Evolutionary conservation across 2,329 filamentous ascomycete genomes (phyloP).

Genomic region (Neofusicoccum ribis): DNA sequence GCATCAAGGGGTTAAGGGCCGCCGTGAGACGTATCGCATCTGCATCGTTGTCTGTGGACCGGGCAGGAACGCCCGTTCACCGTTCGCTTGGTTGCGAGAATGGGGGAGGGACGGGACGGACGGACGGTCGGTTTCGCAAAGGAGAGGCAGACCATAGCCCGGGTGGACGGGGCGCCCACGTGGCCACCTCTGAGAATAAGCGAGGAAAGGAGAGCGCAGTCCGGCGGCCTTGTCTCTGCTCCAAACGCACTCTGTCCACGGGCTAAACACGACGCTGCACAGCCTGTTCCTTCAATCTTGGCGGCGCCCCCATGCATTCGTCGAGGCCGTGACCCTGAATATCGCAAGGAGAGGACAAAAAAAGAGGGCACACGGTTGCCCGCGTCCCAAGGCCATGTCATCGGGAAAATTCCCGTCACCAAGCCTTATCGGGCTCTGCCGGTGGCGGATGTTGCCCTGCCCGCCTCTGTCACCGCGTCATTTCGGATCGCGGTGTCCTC

Average conservation of each 20-base stretch:
- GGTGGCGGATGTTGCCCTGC: constrained; percentile 23
- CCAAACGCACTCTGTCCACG: neutral
- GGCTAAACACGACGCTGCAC: neutral
- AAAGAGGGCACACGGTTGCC: constrained; percentile 13
- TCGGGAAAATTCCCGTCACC: constrained; percentile 29
- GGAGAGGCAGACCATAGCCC: neutral
- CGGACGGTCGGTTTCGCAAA: constrained; percentile 5
- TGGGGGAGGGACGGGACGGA: neutral
- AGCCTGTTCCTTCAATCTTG: constrained; percentile 8
- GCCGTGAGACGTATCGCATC: constrained; percentile 10
- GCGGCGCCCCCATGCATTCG: neutral
- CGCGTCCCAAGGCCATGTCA: constrained; percentile 36
- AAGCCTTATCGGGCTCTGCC: constrained; percentile 27
- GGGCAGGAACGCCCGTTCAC: neutral
- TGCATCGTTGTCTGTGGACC: neutral
- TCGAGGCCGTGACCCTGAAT: neutral
- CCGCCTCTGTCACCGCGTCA: constrained; percentile 20
- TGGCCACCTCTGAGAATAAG: constrained; percentile 13
- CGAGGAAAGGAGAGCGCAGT: constrained; percentile 11
- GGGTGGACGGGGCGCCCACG: constrained; percentile 13
- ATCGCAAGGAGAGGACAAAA: neutral
- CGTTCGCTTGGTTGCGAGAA: neutral
- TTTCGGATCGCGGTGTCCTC: constrained; percentile 15
- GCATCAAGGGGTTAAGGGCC: neutral
- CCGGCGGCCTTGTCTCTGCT: constrained; percentile 2